These are phyloP conservation scores for Zygoascus biomembranicola DNA, from an alignment of 805 yeast species.

Conservation along the genomic window DNA sequence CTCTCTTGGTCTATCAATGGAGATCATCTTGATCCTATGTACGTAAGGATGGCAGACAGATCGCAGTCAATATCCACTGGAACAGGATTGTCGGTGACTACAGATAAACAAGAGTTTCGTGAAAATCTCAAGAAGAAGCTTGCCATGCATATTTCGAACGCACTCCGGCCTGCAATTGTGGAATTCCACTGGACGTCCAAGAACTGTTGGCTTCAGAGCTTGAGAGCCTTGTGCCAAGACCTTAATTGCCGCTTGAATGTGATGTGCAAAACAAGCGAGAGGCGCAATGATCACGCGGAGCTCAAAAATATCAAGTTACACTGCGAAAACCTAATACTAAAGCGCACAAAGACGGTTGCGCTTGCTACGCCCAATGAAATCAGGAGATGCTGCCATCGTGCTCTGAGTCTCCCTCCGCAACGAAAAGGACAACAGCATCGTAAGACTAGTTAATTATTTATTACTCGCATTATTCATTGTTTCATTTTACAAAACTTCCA, in stretches of 20 bases:
- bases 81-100: neutral
- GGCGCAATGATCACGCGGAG: neutral
- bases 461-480: too few relatives aligned
- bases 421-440: too few relatives aligned
- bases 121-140: neutral
- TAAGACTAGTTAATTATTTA: too few relatives aligned
- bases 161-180: neutral
- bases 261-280: neutral
- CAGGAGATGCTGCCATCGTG: neutral
- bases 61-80: neutral
- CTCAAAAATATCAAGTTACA: neutral
- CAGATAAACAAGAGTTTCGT: neutral
- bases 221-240: neutral
- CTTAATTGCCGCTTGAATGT: neutral
- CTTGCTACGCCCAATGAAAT: neutral
- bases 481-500: too few relatives aligned
- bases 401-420: neutral
- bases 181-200: neutral
- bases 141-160: neutral
- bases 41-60: neutral
- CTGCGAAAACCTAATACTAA: neutral
- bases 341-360: neutral
- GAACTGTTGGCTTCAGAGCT: neutral
- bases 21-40: slow-evolving; percentile 17
- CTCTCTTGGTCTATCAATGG: slow-evolving; percentile 9